Base-by-base conservation (phyloP, 177 flowering plant genomes). In the Vitis hybrid region DNA sequence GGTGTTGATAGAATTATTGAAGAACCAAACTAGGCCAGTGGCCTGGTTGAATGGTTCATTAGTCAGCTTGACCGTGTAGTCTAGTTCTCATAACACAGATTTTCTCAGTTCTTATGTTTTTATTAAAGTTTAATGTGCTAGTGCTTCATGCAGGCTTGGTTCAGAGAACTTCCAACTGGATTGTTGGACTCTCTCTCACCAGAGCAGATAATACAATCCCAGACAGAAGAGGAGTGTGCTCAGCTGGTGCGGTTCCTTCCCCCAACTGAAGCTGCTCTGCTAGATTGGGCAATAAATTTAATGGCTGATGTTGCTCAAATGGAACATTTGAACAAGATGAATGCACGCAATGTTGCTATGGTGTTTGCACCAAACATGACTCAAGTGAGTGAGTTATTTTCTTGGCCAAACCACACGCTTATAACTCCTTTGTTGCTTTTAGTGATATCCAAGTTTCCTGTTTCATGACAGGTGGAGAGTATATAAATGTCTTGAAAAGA, bases 341-440 rank as follows among this genome's bases (percentile, higher is more conserved):
- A 90, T 79, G 90, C 97, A 18, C 97, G 89, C 60, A 93, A 92
- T 69, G 63, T 93, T 40, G 95, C 98, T 0, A 90, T 90, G 90
- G 97, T 93, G 8, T 93, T 93, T 78, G 98, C 98, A 2, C 98
- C 98, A 50, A 93, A 93, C 83, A 93, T 93, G 97, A 91, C 95
- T 18, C 91, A 91, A 77, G 98, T 91, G 65, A 80, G 79, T 67
- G 14, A 18, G 19, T 49, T 40, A 11, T 14, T 12, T 8, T 3
- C 32, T 12, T 8, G 21, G 12, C 3, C 10, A 56, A 35, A 18
- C 24, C 32, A 11, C 12, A 21, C 19, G 30, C 24, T 2, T 9
- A 32, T 35, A 19, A 16, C 18, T 40, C 56, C 15, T 48, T 35
- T 35, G 52, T 40, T 57, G 6, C 16, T 35, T 66, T 35, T 66